Base-by-base conservation (phyloP, 164 flowering plant genomes). In the Annona squamosa region DNA sequence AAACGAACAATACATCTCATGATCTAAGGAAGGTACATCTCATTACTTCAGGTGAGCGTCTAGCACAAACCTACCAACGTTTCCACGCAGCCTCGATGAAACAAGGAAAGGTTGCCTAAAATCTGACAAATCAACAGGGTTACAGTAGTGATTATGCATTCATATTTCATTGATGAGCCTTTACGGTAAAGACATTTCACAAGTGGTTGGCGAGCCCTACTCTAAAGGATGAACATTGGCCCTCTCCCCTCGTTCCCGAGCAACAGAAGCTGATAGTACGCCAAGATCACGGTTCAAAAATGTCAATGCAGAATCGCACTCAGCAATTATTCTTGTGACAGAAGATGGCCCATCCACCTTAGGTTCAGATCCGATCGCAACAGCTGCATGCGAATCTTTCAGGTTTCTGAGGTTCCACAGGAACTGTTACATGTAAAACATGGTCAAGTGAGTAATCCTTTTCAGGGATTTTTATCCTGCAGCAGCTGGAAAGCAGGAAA, bases 271-370 rank as follows among this genome's bases (percentile, higher is more conserved):
- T 19, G 99, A 91, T 44, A 94, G 92, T 73, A 94, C 86, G 46
- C 96, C 93, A 46, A 92, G 91, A 75, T 94, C 98, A n/a, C 95
- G 94, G 78, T 94, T 94, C 81, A 94, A 75, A 77, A 80, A 85
- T 44, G 98, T 90, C 43, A 94, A 76, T 26, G 94, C 90, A 73
- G 92, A 85, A 77, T 94, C 98, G 69, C 97, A 94, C 65, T 94
- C 99, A 0, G 99, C 85, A 68, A 94, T 91, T 78, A 94, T 94
- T 82, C 95, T 85, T 67, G 91, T 83, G 7, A 94, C 93, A 9
- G 97, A 89, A 3, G 82, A 65, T 59, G 92, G 90, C 74, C 86
- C 90, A 43, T 90, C 92, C 4, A 79, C 80, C 45, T 83, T 67
- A 41, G 91, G 81, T 75, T 90, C 97, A 17, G 92, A 88, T 70